These are phyloP conservation scores for Tieghemiomyces parasiticus DNA, from an alignment of 192 early-diverging fungal species.

Conservation along the genomic window DNA sequence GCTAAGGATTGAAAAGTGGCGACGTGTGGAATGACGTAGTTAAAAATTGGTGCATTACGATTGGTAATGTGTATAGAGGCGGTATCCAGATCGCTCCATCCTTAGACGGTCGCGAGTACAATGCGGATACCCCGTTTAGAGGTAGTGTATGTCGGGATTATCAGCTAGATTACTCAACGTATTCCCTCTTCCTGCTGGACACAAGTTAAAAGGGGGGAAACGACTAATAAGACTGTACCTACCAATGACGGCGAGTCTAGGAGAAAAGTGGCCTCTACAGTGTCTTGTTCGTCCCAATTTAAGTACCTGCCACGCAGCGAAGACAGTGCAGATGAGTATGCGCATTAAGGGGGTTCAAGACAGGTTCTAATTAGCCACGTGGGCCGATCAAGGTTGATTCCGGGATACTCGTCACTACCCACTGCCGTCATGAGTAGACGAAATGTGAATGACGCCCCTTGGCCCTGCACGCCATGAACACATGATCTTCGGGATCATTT, in stretches of 20 bases:
- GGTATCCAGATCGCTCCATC: background rate
- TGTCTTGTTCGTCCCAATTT: no score
- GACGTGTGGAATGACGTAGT: conserved; percentile 23
- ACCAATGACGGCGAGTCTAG: background rate
- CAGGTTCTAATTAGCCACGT: background rate
- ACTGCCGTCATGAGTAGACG: background rate
- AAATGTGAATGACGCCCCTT: no score
- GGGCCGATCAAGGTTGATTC: background rate
- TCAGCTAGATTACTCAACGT: background rate
- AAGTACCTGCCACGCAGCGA: background rate
- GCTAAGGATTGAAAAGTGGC: conserved; percentile 41
- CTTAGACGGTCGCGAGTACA: background rate
- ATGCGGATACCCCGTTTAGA: no score
- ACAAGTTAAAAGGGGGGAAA: background rate
- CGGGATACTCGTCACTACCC: background rate
- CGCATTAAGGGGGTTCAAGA: background rate
- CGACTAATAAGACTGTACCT: background rate
- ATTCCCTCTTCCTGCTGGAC: background rate
- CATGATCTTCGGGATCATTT: no score
- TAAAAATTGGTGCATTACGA: conserved; percentile 6
- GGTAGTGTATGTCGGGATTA: conserved; percentile 3
- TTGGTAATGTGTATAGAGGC: background rate
- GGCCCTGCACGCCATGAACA: no score
- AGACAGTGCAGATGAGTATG: background rate
- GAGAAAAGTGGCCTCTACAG: no score